Percentiles rank a stretch among this genome's conserved stretches.
These are phyloP conservation scores for Ascochyta lentis DNA, from an alignment of 2,329 filamentous ascomycete genomes.

Conservation along the genomic window DNA sequence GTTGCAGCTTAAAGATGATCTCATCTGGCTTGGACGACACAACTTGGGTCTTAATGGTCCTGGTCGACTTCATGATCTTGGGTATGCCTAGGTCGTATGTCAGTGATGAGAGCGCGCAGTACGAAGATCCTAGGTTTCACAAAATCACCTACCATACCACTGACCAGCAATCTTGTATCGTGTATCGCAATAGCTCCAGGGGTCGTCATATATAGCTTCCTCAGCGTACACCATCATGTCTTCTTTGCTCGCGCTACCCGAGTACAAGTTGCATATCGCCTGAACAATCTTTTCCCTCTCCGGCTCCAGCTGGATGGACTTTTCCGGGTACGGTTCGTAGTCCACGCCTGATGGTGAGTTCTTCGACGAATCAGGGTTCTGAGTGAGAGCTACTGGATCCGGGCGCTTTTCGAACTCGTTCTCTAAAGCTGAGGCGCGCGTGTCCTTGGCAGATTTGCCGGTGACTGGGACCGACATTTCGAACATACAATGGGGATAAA, in stretches of 20 bases:
- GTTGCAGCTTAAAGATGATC: slow-evolving; percentile 58
- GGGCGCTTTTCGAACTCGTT: slow-evolving; percentile 29
- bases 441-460: slow-evolving; percentile 18
- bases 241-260: slow-evolving; percentile 55
- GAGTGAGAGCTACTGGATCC: slow-evolving; percentile 39
- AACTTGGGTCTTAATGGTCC: slow-evolving; percentile 53
- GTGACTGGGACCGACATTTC: slow-evolving; percentile 12
- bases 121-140: not conserved
- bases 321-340: slow-evolving; percentile 38
- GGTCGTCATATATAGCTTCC: slow-evolving; percentile 57
- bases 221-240: slow-evolving; percentile 59
- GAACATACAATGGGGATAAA: not conserved
- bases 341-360: slow-evolving; percentile 40
- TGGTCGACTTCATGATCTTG: slow-evolving; percentile 50
- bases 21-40: slow-evolving; percentile 47
- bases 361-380: slow-evolving; percentile 32
- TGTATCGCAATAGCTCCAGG: slow-evolving; percentile 58
- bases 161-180: slow-evolving; percentile 60
- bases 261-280: slow-evolving; percentile 55
- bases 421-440: slow-evolving; percentile 18
- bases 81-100: slow-evolving; percentile 46
- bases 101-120: not conserved
- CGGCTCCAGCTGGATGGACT: slow-evolving; percentile 24
- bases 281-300: slow-evolving; percentile 52
- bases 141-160: slow-evolving; percentile 52